Conservation (phyloP, 2,329 filamentous ascomycete genomes). For the Torrubiella hemipterigena region DNA sequence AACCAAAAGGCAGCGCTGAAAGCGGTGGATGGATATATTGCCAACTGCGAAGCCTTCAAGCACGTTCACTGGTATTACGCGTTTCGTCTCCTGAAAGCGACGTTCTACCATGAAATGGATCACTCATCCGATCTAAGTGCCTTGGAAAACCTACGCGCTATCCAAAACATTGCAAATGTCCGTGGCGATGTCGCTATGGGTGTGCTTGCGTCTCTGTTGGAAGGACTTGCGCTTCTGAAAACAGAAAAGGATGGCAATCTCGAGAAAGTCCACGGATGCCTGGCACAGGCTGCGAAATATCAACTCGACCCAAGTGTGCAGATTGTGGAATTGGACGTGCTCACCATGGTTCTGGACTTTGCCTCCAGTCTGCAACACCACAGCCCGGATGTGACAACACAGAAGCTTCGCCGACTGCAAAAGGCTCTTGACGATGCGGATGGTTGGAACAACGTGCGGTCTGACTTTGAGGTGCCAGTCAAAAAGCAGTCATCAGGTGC, state of each 20-base stretch:
- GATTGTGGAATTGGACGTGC: constrained; percentile 53
- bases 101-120: constrained; percentile 51
- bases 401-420: constrained; percentile 53
- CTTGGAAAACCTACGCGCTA: constrained; percentile 56
- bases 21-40: constrained; percentile 55
- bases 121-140: constrained; percentile 49
- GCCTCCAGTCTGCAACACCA: constrained; percentile 56
- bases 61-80: constrained; percentile 66
- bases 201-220: constrained; percentile 53
- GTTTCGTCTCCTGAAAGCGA: constrained; percentile 61
- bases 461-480: constrained; percentile 43
- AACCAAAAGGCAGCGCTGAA: constrained; percentile 64
- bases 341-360: constrained; percentile 58
- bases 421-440: constrained; percentile 45
- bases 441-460: constrained; percentile 33
- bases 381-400: constrained; percentile 38
- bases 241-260: constrained; percentile 51
- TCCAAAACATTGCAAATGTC: constrained; percentile 45
- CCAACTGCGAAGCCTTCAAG: constrained; percentile 56
- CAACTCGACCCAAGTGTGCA: constrained; percentile 53
- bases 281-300: constrained; percentile 61
- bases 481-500: constrained; percentile 34
- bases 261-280: constrained; percentile 59
- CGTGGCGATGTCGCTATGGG: constrained; percentile 52
- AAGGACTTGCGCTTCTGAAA: constrained; percentile 58